Percentiles rank a stretch among this genome's conserved stretches.
Evolutionary conservation across 192 early-diverging fungal genomes (phyloP).

Genomic region (Umbelopsis sp.): DNA sequence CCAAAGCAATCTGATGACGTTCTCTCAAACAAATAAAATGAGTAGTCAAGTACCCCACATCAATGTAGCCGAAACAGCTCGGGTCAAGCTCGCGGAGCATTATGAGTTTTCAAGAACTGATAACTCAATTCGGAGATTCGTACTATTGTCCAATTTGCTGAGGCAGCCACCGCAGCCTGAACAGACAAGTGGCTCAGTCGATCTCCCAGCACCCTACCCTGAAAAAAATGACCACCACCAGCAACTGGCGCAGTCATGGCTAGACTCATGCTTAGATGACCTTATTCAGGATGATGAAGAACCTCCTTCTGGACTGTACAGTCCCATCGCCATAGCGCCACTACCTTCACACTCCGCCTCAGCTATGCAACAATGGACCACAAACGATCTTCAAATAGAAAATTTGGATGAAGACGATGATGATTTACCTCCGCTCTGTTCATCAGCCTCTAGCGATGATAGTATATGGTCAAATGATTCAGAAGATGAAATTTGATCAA

Average conservation of each 20-base stretch:
- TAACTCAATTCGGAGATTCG: slow-evolving; percentile 23
- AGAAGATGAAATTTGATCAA: neutral
- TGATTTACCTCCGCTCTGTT: neutral
- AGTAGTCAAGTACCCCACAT: neutral
- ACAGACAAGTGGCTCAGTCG: neutral
- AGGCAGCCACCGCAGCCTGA: neutral
- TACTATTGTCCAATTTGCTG: slow-evolving; percentile 20
- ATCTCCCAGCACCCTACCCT: neutral
- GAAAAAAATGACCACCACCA: neutral
- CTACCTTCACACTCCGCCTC: neutral
- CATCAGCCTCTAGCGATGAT: slow-evolving; percentile 12
- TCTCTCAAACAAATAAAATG: neutral
- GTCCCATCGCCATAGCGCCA: neutral
- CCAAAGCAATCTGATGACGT: no score
- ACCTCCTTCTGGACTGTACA: neutral
- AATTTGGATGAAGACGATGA: slow-evolving; percentile 1
- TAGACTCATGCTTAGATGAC: slow-evolving; percentile 18
- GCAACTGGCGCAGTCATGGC: slow-evolving; percentile 19
- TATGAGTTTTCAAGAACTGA: slow-evolving; percentile 23
- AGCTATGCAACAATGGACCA: neutral
- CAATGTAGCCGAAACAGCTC: slow-evolving; percentile 10
- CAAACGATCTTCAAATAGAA: neutral
- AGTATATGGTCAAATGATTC: slow-evolving; percentile 5
- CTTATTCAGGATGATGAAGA: slow-evolving; percentile 8
- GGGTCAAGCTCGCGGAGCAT: slow-evolving; percentile 23